phyloP scores from a whole-genome alignment of 1,139 yeast species.

The Kodamaea anthophila region DNA sequence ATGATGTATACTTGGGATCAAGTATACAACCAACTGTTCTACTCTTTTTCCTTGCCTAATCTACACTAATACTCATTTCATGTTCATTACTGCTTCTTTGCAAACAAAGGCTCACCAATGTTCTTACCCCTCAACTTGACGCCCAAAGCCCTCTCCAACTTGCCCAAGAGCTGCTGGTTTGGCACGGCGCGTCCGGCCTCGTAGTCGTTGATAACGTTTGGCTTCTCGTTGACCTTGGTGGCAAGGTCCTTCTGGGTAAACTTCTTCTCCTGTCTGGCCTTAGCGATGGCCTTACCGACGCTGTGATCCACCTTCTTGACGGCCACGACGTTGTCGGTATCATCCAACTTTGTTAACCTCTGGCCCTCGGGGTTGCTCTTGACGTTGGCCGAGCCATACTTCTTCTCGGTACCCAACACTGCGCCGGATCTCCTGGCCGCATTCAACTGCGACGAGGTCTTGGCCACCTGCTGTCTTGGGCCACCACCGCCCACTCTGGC shows the following conservation, averaged over 20 bases:
- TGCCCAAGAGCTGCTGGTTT: constrained; percentile 87
- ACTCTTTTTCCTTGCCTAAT: no score
- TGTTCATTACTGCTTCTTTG: constrained; percentile 41
- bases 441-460: constrained; percentile 69
- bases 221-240: constrained; percentile 91
- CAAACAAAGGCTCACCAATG: constrained; percentile 86
- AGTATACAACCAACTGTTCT: no score
- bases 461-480: constrained; percentile 82
- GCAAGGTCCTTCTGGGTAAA: constrained; percentile 95
- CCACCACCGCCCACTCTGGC: constrained; percentile 88
- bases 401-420: constrained; percentile 88
- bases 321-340: constrained; percentile 88
- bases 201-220: constrained; percentile 90
- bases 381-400: constrained; percentile 66
- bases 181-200: constrained; percentile 97
- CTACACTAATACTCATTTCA: no score
- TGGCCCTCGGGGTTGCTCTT: constrained; percentile 86
- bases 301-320: constrained; percentile 78
- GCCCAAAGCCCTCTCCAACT: constrained; percentile 91
- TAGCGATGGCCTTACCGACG: constrained; percentile 84
- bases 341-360: constrained; percentile 85
- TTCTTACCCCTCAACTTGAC: constrained; percentile 94
- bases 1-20: no score
- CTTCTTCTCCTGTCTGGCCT: constrained; percentile 84
- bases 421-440: constrained; percentile 92